Base-by-base conservation (phyloP, 2,329 filamentous ascomycete species). In the Aspergillus piperis region DNA sequence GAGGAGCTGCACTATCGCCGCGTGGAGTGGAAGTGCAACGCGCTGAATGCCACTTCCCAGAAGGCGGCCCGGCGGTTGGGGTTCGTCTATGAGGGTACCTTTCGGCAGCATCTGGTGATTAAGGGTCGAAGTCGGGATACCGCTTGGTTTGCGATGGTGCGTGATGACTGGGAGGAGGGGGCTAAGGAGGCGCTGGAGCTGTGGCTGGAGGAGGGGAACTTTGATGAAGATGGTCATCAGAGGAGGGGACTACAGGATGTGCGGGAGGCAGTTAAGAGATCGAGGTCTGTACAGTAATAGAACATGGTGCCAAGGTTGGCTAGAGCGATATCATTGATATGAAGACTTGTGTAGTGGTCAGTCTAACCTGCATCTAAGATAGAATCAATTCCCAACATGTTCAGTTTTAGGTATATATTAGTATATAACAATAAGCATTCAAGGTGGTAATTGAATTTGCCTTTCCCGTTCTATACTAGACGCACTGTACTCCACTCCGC, bases 1-100 rank as follows among this genome's bases (percentile, higher is more conserved):
- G 81, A 83, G 3, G 77, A 79, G 2, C 68, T 88, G 21, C 79
- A 82, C 0, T 87, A 85, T 68, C 71, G 81, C 3, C 77, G 87
- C 7, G 80, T 87, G 3, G 86, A 88, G 70, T 89, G 87, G 86
- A 89, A 89, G 66, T 86, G 84, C 56, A 81, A 89, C 68, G 65
- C 78, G 15, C 73, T 86, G 10, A 89, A 89, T 67, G 75, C 66
- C 38, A 76, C 81, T 0, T 87, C 84, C 48, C 74, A 79, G 13
- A 74, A 79, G 3, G 86, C 87, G 0, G 87, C 87, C 0, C 59
- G 74, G 64, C 75, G 87, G 2, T 70, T 88, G 8, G 87, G 87
- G 0, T 89, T 88, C 64, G 71, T 70, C 0, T 84, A 75, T 65
- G 87, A 90, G 70, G 87, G 87, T 0, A 66, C 81, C 0, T 88